phyloP scores from a whole-genome alignment of 1,139 yeast species.

The Tardiomyces blankii region DNA sequence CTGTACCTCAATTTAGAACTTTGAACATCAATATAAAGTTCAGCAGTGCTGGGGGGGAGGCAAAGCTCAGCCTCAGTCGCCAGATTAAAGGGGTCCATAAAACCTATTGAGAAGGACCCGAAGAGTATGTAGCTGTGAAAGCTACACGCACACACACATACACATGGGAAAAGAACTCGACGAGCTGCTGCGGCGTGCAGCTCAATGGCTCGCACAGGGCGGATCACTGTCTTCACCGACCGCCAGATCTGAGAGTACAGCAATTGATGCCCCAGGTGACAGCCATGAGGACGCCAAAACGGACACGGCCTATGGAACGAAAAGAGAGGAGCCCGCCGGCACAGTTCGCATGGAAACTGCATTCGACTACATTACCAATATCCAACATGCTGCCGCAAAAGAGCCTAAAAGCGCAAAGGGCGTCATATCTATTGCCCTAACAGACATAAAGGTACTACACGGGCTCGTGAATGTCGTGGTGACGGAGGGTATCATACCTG shows the following conservation, averaged over 20 bases:
- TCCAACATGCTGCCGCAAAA: background rate
- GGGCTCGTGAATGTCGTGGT: constrained; percentile 52
- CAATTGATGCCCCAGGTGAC: too few relatives aligned
- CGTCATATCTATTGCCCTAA: constrained; percentile 62
- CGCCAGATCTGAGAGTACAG: too few relatives aligned
- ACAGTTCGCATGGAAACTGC: background rate
- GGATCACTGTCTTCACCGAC: too few relatives aligned
- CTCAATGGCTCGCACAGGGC: background rate
- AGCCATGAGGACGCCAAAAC: too few relatives aligned
- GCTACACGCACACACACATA: background rate
- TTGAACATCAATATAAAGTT: too few relatives aligned
- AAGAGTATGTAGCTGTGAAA: too few relatives aligned
- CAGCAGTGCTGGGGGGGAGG: too few relatives aligned
- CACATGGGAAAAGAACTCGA: background rate
- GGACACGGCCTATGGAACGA: too few relatives aligned
- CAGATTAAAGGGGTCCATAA: too few relatives aligned
- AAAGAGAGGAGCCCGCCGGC: background rate
- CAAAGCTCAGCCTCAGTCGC: too few relatives aligned
- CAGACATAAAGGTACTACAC: constrained; percentile 70
- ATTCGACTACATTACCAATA: background rate
- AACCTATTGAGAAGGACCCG: too few relatives aligned
- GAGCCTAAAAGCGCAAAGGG: constrained; percentile 9
- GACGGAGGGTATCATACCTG: constrained; percentile 60
- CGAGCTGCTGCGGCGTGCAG: background rate
- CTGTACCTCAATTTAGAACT: too few relatives aligned